Conservation (phyloP, 116 monocot species). For the Papilionanthe hybrid region DNA sequence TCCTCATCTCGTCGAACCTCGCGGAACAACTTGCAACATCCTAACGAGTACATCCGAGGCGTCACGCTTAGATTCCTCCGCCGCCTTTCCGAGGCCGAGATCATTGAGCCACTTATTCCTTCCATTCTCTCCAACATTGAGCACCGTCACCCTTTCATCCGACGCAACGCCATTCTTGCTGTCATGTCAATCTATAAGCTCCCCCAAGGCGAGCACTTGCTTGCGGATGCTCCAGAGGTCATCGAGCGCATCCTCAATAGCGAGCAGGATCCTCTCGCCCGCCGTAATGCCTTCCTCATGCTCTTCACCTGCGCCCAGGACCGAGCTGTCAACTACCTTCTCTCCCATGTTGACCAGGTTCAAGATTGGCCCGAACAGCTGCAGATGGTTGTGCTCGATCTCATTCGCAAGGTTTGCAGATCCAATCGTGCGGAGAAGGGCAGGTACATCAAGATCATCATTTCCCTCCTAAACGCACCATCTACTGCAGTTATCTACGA, state of each 20-base stretch:
- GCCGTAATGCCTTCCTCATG: constrained; percentile 84
- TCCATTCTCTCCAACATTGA: too few relatives aligned
- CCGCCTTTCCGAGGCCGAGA: constrained; percentile 39
- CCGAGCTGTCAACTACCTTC: constrained; percentile 56
- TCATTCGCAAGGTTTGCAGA: constrained; percentile 86
- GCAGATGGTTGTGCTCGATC: constrained; percentile 81
- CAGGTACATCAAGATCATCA: constrained; percentile 74
- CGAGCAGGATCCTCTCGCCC: constrained; percentile 64
- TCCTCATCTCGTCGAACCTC: constrained; percentile 81
- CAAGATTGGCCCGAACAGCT: constrained; percentile 68
- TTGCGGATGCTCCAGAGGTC: constrained; percentile 72
- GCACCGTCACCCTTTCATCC: constrained; percentile 51
- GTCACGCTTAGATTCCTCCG: constrained; percentile 82
- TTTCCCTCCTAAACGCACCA: constrained; percentile 50
- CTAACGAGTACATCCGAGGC: constrained; percentile 86
- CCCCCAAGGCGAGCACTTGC: constrained; percentile 70
- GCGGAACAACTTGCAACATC: constrained; percentile 86
- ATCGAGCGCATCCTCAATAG: constrained; percentile 54
- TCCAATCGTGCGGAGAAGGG: constrained; percentile 59
- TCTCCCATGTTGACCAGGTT: constrained; percentile 54
- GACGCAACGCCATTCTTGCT: constrained; percentile 62
- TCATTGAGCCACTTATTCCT: too few relatives aligned
- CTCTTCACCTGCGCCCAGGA: constrained; percentile 72
- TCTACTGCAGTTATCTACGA: constrained; percentile 70
- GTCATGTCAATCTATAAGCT: constrained; percentile 54